Base-by-base conservation (phyloP, 1,139 yeast genomes). In the Casaregolazyma suthepensis region DNA sequence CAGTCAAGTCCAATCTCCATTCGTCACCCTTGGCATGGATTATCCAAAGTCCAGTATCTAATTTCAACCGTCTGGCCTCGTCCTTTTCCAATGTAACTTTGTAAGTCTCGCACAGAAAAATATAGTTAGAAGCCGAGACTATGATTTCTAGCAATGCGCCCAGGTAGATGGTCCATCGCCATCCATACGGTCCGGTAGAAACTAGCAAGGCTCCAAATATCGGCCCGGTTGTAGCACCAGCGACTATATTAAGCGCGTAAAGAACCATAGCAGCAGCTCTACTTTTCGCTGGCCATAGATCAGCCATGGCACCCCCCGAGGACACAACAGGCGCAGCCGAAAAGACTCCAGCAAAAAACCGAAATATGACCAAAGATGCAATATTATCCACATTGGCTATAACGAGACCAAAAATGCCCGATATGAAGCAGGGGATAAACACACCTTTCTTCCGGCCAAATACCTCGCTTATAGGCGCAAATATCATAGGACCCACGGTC, bases 251-350 rank as follows among this genome's bases (percentile, higher is more conserved):
- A 53, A 83, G 73, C 15, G 88, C 79, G 63, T 82, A 85, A 45
- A 85, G 73, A 2, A 87, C 83, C 71, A 87, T 76, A 5, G 91
- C 88, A 43, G 83, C 75, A 5, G 89, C 90, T 57, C 89, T 77
- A n/a, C 82, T 77, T 51, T 76, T 74, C 42, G 80, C 79, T 48
- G 77, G 78, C 68, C 78, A 80, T 48, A 86, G 75, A 66, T 88
- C 96, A 2, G 91, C 83, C 73, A 86, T 81, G 0, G 85, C 77
- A 22, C 93, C 95, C n/a, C 94, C 93, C 6, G 85, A 87, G 45
- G 85, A 86, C 26, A 86, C 90, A 64, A 87, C 69, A 0, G 93
- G 86, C 3, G 93, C 87, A 12, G 93, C 87, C 56, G 94, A 95
- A 53, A 84, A 69, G 58, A 82, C 76, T 47, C 95, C 94, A 38